Conservation (phyloP, 2,329 filamentous ascomycete genomes). For the Trichoderma sp. region DNA sequence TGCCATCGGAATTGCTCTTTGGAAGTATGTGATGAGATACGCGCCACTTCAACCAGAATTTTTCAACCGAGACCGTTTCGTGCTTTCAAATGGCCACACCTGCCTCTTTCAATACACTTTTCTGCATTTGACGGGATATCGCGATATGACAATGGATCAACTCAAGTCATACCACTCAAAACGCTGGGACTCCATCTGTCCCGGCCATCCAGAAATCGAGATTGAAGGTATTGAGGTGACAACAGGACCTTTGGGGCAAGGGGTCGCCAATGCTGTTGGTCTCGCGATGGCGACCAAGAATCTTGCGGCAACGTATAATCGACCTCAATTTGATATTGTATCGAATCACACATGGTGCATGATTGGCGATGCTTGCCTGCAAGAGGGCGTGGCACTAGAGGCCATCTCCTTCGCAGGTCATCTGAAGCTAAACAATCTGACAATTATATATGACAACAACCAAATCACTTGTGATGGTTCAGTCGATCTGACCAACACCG, state of each 20-base stretch:
- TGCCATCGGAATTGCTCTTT: slow-evolving; percentile 58
- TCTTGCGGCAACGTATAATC: slow-evolving; percentile 53
- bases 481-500: slow-evolving; percentile 51
- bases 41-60: slow-evolving; percentile 53
- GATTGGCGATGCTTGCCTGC: slow-evolving; percentile 57
- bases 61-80: slow-evolving; percentile 63
- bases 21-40: slow-evolving; percentile 63
- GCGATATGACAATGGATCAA: slow-evolving; percentile 55
- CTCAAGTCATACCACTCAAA: slow-evolving; percentile 52
- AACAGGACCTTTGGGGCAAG: slow-evolving; percentile 58
- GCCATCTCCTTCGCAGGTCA: slow-evolving; percentile 57
- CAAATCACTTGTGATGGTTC: slow-evolving; percentile 58
- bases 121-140: slow-evolving; percentile 53
- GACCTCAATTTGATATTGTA: slow-evolving; percentile 47
- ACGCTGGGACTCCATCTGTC: slow-evolving; percentile 46
- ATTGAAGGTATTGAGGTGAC: slow-evolving; percentile 58
- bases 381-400: slow-evolving; percentile 58
- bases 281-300: slow-evolving; percentile 58
- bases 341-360: slow-evolving; percentile 56
- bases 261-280: slow-evolving; percentile 59
- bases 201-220: slow-evolving; percentile 58
- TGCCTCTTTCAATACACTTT: slow-evolving; percentile 56
- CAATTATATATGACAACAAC: slow-evolving; percentile 61
- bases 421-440: slow-evolving; percentile 54
- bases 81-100: slow-evolving; percentile 60